Conservation (phyloP, 371 early-diverging fungal species). For the Choanephora cucurbitarum region DNA sequence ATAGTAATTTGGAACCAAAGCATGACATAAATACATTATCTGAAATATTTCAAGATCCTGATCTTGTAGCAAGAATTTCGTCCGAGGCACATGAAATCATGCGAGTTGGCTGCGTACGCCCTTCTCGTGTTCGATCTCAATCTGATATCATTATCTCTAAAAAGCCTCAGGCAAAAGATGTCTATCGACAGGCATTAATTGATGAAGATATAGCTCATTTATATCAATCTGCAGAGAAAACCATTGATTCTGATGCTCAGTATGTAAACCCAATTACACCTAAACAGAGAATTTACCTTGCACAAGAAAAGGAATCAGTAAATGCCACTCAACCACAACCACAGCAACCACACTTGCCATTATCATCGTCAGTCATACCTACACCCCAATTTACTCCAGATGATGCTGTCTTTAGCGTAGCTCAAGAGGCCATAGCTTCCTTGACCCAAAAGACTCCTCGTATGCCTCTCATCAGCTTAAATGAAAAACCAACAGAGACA, state of each 20-base stretch:
- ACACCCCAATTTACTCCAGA: not conserved
- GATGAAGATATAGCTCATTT: constrained; percentile 21
- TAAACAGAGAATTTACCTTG: constrained; percentile 17
- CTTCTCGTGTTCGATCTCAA: constrained; percentile 7
- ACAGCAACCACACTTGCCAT: constrained; percentile 1
- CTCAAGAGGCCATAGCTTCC: not conserved
- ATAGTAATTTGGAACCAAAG: constrained; percentile 1
- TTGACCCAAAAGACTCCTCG: too few relatives aligned
- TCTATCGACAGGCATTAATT: constrained; percentile 24
- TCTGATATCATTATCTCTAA: constrained; percentile 5
- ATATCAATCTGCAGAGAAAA: constrained; percentile 9
- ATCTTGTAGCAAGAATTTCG: constrained; percentile 12
- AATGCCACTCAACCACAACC: not conserved
- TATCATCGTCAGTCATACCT: not conserved
- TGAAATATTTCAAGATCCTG: constrained; percentile 28
- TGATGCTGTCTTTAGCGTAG: constrained; percentile 12
- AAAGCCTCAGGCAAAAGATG: constrained; percentile 49
- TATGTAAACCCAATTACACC: constrained; percentile 37
- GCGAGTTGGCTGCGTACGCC: not conserved
- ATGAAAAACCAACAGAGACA: constrained; percentile 46
- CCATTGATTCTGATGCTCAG: not conserved
- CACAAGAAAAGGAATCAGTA: constrained; percentile 4
- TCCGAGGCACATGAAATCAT: constrained; percentile 1
- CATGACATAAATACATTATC: constrained; percentile 8
- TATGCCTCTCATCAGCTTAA: not conserved